Percentiles rank a stretch among this genome's conserved stretches.
Evolutionary conservation across 2,329 filamentous ascomycete genomes (phyloP).

Genomic region (Arthrobotrys iridis): DNA sequence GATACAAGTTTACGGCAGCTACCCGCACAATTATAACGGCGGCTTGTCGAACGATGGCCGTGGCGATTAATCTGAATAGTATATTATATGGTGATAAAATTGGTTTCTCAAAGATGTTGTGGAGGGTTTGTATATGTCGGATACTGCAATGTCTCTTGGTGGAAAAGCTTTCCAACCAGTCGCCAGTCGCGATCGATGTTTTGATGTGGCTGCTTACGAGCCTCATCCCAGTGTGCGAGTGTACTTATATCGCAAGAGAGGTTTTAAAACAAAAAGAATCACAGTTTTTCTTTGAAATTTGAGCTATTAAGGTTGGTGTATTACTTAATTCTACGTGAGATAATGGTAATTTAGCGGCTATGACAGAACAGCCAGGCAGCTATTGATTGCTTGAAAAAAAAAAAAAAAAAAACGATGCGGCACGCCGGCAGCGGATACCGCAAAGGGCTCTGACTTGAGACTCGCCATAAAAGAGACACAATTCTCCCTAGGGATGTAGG

Average conservation of each 20-base stretch:
- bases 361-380: not conserved
- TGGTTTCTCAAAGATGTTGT: no score
- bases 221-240: constrained; percentile 36
- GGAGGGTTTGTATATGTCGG: not conserved
- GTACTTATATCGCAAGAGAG: not conserved
- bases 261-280: not conserved
- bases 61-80: not conserved
- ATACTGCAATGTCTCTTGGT: constrained; percentile 8
- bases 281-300: not conserved
- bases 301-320: not conserved
- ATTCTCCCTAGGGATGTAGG: constrained; percentile 12
- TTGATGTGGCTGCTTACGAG: constrained; percentile 27
- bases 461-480: constrained; percentile 36
- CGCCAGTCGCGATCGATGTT: constrained; percentile 29
- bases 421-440: constrained; percentile 48
- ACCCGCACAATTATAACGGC: constrained; percentile 8
- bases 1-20: not conserved
- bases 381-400: not conserved
- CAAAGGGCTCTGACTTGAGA: constrained; percentile 22
- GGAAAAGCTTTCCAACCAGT: not conserved
- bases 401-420: constrained; percentile 39
- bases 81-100: no score
- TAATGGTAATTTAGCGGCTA: constrained; percentile 25
- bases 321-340: constrained; percentile 37
- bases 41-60: not conserved